phyloP scores from a whole-genome alignment of 805 yeast species.

The Lipomyces oligophaga region DNA sequence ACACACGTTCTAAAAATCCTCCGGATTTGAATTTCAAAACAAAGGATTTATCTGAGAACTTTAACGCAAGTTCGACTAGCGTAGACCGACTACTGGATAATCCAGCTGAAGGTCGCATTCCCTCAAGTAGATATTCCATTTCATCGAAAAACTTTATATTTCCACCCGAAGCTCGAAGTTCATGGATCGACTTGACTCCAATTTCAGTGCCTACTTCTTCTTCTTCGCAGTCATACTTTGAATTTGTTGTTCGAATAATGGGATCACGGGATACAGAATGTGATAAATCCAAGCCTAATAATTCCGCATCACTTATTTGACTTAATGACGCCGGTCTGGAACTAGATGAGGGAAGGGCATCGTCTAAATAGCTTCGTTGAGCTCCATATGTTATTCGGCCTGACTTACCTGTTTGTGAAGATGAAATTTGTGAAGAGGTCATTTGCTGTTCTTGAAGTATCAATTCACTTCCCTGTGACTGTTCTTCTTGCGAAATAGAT shows the following conservation, averaged over 20 bases:
- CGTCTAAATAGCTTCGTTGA: slow-evolving; percentile 22
- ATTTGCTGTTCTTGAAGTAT: too few species aligned
- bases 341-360: slow-evolving; percentile 1
- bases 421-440: background rate
- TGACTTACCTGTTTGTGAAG: slow-evolving; percentile 3
- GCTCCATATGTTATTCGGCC: slow-evolving; percentile 21
- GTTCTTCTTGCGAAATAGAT: too few species aligned
- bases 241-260: background rate
- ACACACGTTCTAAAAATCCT: slow-evolving; percentile 13
- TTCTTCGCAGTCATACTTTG: slow-evolving; percentile 1
- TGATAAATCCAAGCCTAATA: slow-evolving; percentile 1
- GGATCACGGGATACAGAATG: background rate
- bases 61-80: slow-evolving; percentile 21
- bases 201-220: slow-evolving; percentile 2
- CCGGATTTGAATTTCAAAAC: slow-evolving; percentile 18
- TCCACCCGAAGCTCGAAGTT: slow-evolving; percentile 29
- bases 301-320: slow-evolving; percentile 13
- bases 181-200: slow-evolving; percentile 26
- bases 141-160: slow-evolving; percentile 29
- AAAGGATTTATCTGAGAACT: slow-evolving; percentile 20
- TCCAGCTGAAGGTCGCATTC: slow-evolving; percentile 8
- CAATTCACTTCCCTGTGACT: too few species aligned
- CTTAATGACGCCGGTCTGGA: background rate
- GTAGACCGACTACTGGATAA: slow-evolving; percentile 12
- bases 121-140: slow-evolving; percentile 29